Conservation (phyloP, 1,139 yeast species). For the Nakaseomyces sp. region DNA sequence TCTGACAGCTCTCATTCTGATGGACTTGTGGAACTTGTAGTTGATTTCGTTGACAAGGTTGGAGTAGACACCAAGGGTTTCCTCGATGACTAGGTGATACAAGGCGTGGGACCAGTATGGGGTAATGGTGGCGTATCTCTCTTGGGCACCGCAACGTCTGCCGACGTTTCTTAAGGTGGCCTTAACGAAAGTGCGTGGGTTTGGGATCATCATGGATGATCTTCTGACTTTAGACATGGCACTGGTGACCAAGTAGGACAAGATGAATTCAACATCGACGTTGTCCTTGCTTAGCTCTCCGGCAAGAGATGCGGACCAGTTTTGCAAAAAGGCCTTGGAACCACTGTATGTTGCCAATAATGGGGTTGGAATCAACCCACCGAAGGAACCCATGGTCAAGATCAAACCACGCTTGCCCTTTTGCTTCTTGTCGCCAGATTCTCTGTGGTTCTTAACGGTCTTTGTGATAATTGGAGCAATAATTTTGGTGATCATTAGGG, state of each 20-base stretch:
- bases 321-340: slow-evolving; percentile 87
- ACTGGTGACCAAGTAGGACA: slow-evolving; percentile 89
- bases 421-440: slow-evolving; percentile 23
- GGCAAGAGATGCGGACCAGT: slow-evolving; percentile 87
- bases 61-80: slow-evolving; percentile 74
- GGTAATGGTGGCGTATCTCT: slow-evolving; percentile 73
- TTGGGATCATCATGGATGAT: slow-evolving; percentile 69
- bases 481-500: slow-evolving; percentile 72
- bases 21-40: slow-evolving; percentile 66
- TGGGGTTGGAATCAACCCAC: slow-evolving; percentile 90
- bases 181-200: slow-evolving; percentile 67
- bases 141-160: slow-evolving; percentile 87
- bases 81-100: slow-evolving; percentile 77
- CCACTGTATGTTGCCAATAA: slow-evolving; percentile 91
- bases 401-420: slow-evolving; percentile 54
- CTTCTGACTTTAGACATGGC: slow-evolving; percentile 91
- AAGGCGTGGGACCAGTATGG: slow-evolving; percentile 95
- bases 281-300: slow-evolving; percentile 63
- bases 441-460: slow-evolving; percentile 35
- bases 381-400: slow-evolving; percentile 93
- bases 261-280: slow-evolving; percentile 76
- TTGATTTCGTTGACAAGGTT: slow-evolving; percentile 60
- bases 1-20: slow-evolving; percentile 72
- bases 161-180: slow-evolving; percentile 64
- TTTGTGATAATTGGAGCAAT: slow-evolving; percentile 58